phyloP scores from a whole-genome alignment of 148 eudicot genomes.

The Pouteria glomerata region DNA sequence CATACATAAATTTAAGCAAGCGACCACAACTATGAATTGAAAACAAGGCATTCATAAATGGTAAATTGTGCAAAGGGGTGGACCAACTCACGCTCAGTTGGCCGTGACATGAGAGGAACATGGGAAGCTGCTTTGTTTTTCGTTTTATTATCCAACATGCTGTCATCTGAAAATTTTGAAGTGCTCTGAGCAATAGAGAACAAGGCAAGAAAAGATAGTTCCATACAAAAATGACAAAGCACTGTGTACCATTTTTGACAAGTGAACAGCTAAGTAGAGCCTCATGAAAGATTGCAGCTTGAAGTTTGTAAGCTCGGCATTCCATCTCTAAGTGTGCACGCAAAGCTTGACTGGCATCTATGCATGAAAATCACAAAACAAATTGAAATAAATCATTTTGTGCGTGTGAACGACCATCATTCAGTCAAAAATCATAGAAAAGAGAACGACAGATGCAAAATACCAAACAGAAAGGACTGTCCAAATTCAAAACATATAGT shows the following conservation, averaged over 20 bases:
- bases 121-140: conserved; percentile 43
- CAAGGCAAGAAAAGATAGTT: neutral
- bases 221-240: neutral
- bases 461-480: neutral
- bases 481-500: neutral
- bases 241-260: conserved; percentile 26
- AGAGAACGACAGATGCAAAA: neutral
- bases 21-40: neutral
- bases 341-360: conserved; percentile 67
- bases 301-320: conserved; percentile 53
- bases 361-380: conserved; percentile 2
- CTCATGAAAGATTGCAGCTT: conserved; percentile 62
- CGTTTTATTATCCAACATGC: conserved; percentile 10
- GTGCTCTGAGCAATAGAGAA: conserved; percentile 11
- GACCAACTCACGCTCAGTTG: conserved; percentile 79
- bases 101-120: conserved; percentile 55
- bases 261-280: conserved; percentile 50
- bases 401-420: neutral
- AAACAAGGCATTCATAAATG: neutral
- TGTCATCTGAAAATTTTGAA: conserved; percentile 39
- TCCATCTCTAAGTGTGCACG: conserved; percentile 54
- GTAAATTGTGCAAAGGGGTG: neutral
- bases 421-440: neutral
- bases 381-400: neutral
- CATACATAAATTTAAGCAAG: neutral